phyloP scores from a whole-genome alignment of 805 yeast genomes.

The Ogataea ramenticola region DNA sequence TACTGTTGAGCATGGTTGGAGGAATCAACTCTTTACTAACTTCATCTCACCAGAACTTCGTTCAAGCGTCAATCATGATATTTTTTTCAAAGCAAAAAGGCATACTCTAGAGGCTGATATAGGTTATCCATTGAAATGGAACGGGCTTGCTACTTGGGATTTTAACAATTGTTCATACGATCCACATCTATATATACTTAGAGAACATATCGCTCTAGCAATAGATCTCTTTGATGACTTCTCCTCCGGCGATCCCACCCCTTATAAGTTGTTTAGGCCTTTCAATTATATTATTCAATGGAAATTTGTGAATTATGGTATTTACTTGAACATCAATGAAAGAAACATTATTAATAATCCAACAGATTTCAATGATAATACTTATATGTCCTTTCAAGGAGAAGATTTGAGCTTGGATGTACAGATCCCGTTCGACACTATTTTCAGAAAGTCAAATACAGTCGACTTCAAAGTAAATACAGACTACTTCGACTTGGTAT shows the following conservation, averaged over 20 bases:
- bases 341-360: slow-evolving; percentile 86
- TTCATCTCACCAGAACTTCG: slow-evolving; percentile 56
- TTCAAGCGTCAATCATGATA: slow-evolving; percentile 85
- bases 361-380: slow-evolving; percentile 72
- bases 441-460: slow-evolving; percentile 43
- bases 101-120: slow-evolving; percentile 51
- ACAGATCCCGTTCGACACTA: slow-evolving; percentile 51
- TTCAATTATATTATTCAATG: slow-evolving; percentile 55
- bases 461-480: slow-evolving; percentile 47
- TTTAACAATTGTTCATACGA: slow-evolving; percentile 46
- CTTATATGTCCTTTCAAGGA: slow-evolving; percentile 69
- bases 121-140: slow-evolving; percentile 77
- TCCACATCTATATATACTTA: slow-evolving; percentile 54
- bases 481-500: slow-evolving; percentile 49
- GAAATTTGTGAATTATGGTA: slow-evolving; percentile 46
- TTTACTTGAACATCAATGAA: slow-evolving; percentile 78
- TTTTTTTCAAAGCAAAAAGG: slow-evolving; percentile 54
- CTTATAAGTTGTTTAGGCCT: slow-evolving; percentile 75
- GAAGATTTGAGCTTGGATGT: slow-evolving; percentile 39
- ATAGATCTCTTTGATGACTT: slow-evolving; percentile 75
- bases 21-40: slow-evolving; percentile 37
- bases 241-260: slow-evolving; percentile 59
- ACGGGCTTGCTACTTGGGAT: slow-evolving; percentile 65
- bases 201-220: slow-evolving; percentile 75
- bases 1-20: slow-evolving; percentile 43